Base-by-base conservation (phyloP, 768 basidiomycete species). In the Lactarius tabidus region DNA sequence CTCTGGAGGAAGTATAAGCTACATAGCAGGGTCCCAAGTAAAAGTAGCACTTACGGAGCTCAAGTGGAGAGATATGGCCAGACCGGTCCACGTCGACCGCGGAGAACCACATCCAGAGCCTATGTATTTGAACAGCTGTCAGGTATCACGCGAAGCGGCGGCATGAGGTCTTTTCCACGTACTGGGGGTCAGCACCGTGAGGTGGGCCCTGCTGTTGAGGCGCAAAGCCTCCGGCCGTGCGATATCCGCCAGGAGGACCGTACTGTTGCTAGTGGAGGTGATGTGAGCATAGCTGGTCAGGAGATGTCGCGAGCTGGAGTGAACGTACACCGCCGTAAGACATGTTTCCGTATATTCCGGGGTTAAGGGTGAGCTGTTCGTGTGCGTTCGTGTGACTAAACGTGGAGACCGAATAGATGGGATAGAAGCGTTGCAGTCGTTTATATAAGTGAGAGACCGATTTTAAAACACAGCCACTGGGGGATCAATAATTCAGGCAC, bases 121-220 rank as follows among this genome's bases (percentile, higher is more conserved):
- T 92, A 64, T 41, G 18, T 20, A 26, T 48, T 26, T 12, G 23
- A 48, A 20, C 33, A 23, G 12, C 20, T 2, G 45, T 65, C 23
- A 29, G 58, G 48, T 23, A 59, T 8, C 4, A 33, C 15, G 28
- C 39, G 12, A 9, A 14, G 38, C 38, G 15, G 28, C 8, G 36
- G 7, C 7, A 33, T 38, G 12, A n/a, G n/a, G 43, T 17, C 23
- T 36, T 14, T 31, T 33, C 39, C 10, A 77, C 88, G 73, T 70
- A 93, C 91, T 88, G 84, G 29, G 89, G 89, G 62, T 93, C 91
- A 17, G 86, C 86, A 35, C 87, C 89, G 14, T 85, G 81, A 7
- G 87, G 87, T 3, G 85, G 78, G 9, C 84, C 79, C 8, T 79
- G 81, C 18, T 72, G 72, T 23, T 70, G 69, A 3, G 63, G 56